Evolutionary conservation across 805 yeast genomes (phyloP), one percentile per base, ranked within the genome.

Genomic region (Candida vartiovaarae): DNA sequence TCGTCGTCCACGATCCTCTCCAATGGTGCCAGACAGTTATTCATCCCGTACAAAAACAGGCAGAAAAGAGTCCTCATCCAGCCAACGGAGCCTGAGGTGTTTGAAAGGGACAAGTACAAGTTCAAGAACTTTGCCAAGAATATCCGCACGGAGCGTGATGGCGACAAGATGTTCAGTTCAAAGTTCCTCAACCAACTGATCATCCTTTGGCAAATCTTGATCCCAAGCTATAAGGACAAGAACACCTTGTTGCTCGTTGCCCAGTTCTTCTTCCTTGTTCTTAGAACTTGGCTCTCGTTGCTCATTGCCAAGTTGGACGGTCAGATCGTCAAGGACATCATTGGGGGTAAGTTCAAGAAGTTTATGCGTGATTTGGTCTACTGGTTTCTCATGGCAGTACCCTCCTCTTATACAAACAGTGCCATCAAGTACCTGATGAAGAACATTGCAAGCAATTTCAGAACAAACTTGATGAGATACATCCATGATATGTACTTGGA

Each of bases 351-450:
- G 50, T 87, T 89, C 20, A 74, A 69, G 51, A 81, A 82, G 42
- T 90, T 90, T 54, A 61, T 80, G 34, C 70, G 85, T 46, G 96
- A 90, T 60, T 69, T 90, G 61, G 74, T 78, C 8, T 84, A 84
- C 62, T 90, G 97, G 97, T 77, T 90, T 46, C 64, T 85, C 47
- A 80, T 90, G 58, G 96, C 96, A 1, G 78, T 90, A 49, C 98
- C 98, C 2, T 95, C 96, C 0, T 81, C 93, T 3, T 90, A 87
- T 62, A 84, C 96, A 30, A 90, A 90, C 63, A 84, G 95, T 39
- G 89, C 91, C 45, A 90, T 90, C 59, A 85, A 84, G 59, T 86
- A 76, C 56, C 66, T 90, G 53, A 85, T 89, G 43, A 77, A 82
- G 56, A 74, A 86, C 53, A 67, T 90, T 46, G 79, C 95, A 9